A percentile compares a stretch with the other conserved stretches of the same genome.
Conservation (phyloP, 192 early-diverging fungal species). For the Coemansia sp. region DNA sequence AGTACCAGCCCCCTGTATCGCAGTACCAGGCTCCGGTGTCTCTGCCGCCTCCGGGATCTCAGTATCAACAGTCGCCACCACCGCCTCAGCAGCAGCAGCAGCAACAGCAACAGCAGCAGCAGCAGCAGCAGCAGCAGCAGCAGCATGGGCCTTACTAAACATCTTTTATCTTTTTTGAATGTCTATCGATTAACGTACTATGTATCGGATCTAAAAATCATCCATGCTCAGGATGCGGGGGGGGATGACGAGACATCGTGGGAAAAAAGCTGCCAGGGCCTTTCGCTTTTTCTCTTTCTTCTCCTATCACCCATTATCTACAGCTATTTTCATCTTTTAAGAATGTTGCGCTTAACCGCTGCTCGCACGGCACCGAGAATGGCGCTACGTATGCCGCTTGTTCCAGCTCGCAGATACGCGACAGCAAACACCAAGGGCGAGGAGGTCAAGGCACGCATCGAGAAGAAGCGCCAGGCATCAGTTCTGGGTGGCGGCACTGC, state of each 20-base stretch:
- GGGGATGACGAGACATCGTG: not conserved
- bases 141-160: not conserved
- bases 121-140: conserved; percentile 10
- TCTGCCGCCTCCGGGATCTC: conserved; percentile 5
- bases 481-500: conserved; percentile 75
- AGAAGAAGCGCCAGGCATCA: conserved; percentile 70
- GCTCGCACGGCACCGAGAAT: not conserved
- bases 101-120: not conserved
- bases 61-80: conserved; percentile 2
- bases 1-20: conserved; percentile 2
- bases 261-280: not conserved
- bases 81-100: conserved; percentile 12
- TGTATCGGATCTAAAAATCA: not conserved
- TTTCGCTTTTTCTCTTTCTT: not conserved
- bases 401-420: conserved; percentile 18
- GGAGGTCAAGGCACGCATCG: conserved; percentile 44
- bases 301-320: not conserved
- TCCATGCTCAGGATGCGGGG: not conserved
- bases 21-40: conserved; percentile 6
- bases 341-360: not conserved
- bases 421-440: conserved; percentile 29
- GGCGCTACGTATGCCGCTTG: not conserved
- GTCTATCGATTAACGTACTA: not conserved
- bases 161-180: not conserved
- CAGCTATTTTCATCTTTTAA: not conserved